Evolutionary conservation across 2,329 filamentous ascomycete species (phyloP).

Genomic region (Cladosporium oxysporum): DNA sequence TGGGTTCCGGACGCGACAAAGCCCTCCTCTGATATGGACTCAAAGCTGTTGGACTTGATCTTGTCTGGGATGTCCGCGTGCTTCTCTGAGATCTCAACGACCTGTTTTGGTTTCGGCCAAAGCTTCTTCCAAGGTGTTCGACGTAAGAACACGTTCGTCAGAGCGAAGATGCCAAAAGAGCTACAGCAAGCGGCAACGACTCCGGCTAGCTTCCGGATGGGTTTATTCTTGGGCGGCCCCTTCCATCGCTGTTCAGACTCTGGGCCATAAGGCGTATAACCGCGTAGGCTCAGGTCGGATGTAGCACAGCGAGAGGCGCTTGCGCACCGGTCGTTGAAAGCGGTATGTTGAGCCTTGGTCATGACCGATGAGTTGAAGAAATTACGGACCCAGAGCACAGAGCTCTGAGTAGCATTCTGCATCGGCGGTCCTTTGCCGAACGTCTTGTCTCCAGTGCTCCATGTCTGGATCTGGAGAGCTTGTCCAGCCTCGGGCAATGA

Average conservation of each 20-base stretch:
- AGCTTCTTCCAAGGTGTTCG: conserved; percentile 31
- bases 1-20: background rate
- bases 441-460: conserved; percentile 48
- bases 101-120: background rate
- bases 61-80: background rate
- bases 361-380: conserved; percentile 51
- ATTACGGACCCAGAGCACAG: conserved; percentile 45
- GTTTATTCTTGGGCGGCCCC: conserved; percentile 17
- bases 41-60: background rate
- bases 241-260: conserved; percentile 27
- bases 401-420: conserved; percentile 38
- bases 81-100: background rate
- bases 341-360: conserved; percentile 29
- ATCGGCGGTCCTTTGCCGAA: conserved; percentile 47
- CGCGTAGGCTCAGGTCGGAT: conserved; percentile 22
- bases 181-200: conserved; percentile 33
- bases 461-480: conserved; percentile 46
- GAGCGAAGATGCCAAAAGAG: conserved; percentile 29
- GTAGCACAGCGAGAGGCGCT: conserved; percentile 11
- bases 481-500: conserved; percentile 43
- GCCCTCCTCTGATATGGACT: background rate
- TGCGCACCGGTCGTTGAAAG: conserved; percentile 21
- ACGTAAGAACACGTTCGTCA: conserved; percentile 33
- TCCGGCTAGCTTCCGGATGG: conserved; percentile 29
- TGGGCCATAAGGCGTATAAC: conserved; percentile 27